Base-by-base conservation (phyloP, 2,329 filamentous ascomycete species). In the Coleophoma eucalyptorum region DNA sequence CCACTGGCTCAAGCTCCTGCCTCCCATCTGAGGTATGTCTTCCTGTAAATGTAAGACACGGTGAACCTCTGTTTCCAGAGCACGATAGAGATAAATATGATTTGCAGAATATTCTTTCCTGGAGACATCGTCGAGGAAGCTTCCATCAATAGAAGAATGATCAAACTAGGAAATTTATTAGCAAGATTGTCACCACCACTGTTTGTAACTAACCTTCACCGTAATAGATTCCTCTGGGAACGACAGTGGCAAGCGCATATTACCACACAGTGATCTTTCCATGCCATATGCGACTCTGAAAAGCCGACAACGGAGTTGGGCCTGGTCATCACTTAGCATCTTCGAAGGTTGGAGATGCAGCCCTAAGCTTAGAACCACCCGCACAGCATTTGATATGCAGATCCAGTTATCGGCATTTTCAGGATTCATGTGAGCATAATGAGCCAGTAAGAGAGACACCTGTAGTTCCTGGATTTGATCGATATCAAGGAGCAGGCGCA, bases 51-150 rank as follows among this genome's bases (percentile, higher is more conserved):
- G 45, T 8, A 56, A 49, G 11, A 52, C 48, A n/a, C 51, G 45
- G 26, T 56, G 54, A 8, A 52, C 52, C 38, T 56, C 54, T 16
- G 49, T 55, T 38, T 56, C 54, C 3, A 56, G 43, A 18, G 46
- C 50, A 12, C 54, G 52, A 35, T 52, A 55, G 2, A 46, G 45
- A 41, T 53, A 55, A 41, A 57, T 49, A 20, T 57, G 55, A 18
- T 46, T 55, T 19, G 53, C 55, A 15, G 53, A 55, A 5, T 53
- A 45, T 38, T 51, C 41, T 26, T 48, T 53, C 13, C 50, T 45
- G 10, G 18, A 4, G 16, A 16, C 21, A 31, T 42, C 37, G 10
- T 34, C 18, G 20, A 48, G 20, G 21, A 12, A 38, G 31, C 40
- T 33, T 7, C 16, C 26, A 44, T 44, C 21, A 7, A 43, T 38